Percentiles rank a stretch among this genome's conserved stretches.
These are phyloP conservation scores for Polytolypa hystricis DNA, from an alignment of 2,329 filamentous ascomycete species.

Conservation along the genomic window DNA sequence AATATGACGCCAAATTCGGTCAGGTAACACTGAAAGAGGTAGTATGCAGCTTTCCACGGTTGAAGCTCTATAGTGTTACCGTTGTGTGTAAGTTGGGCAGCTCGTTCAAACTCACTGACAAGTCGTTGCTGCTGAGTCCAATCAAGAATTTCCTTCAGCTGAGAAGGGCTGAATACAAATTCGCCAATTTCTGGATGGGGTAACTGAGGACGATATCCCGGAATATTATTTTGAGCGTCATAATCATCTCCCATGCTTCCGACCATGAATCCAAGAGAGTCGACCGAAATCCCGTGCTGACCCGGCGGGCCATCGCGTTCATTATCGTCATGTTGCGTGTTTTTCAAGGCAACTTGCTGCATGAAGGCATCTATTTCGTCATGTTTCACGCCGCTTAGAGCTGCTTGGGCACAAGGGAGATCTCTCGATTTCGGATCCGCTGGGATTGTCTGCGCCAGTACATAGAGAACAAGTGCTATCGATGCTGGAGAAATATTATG, in stretches of 20 bases:
- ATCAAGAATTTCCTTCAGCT: background rate
- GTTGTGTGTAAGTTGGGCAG: background rate
- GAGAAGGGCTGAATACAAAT: slow-evolving; percentile 1
- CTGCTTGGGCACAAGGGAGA: slow-evolving; percentile 1
- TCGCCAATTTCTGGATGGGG: slow-evolving; percentile 3
- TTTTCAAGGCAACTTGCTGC: background rate
- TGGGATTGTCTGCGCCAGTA: background rate
- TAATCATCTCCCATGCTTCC: slow-evolving; percentile 2
- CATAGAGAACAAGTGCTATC: background rate
- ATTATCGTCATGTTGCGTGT: background rate
- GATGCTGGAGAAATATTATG: background rate
- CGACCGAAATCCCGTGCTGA: background rate
- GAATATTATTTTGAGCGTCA: slow-evolving; percentile 2
- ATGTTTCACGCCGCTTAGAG: background rate
- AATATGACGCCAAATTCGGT: slow-evolving; percentile 1
- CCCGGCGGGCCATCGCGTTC: background rate
- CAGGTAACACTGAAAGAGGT: slow-evolving; percentile 2
- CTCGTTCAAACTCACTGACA: background rate
- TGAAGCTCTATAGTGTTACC: background rate
- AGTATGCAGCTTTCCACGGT: slow-evolving; percentile 4
- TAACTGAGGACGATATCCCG: background rate
- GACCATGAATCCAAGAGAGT: slow-evolving; percentile 1
- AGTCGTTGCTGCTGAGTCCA: slow-evolving; percentile 1
- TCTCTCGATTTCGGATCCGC: background rate
- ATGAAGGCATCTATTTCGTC: background rate